phyloP scores from a whole-genome alignment of 2,329 filamentous ascomycete species.

The Colletotrichum sp. region DNA sequence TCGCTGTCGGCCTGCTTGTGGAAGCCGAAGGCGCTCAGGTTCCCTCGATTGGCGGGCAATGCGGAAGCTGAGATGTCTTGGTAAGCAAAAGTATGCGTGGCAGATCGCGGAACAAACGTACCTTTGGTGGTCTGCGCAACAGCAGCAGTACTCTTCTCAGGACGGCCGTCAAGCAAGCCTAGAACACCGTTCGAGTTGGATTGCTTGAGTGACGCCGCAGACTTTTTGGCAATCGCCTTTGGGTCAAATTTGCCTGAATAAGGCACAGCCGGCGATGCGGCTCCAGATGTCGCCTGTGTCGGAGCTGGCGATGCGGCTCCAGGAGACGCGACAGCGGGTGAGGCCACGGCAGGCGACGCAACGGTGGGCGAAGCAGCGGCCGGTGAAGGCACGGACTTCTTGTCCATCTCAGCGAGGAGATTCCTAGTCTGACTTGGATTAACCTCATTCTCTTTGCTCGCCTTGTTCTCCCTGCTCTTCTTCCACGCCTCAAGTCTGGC shows the following conservation, averaged over 20 bases:
- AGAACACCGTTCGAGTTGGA: constrained; percentile 54
- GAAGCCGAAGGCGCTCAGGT: constrained; percentile 86
- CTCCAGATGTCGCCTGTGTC: constrained; percentile 45
- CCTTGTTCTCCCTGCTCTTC: constrained; percentile 81
- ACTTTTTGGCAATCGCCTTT: constrained; percentile 84
- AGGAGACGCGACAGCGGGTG: constrained; percentile 38
- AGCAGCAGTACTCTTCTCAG: constrained; percentile 35
- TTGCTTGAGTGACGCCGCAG: constrained; percentile 63
- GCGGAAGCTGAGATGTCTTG: constrained; percentile 46
- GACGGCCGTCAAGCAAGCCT: constrained; percentile 50
- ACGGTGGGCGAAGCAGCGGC: constrained; percentile 55
- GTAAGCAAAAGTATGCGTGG: constrained; percentile 26
- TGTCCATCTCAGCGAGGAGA: constrained; percentile 76
- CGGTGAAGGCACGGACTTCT: constrained; percentile 58
- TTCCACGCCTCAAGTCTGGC: constrained; percentile 92
- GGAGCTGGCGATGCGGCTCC: constrained; percentile 25
- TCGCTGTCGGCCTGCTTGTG: constrained; percentile 70
- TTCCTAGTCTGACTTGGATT: constrained; percentile 69
- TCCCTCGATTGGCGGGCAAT: constrained; percentile 71
- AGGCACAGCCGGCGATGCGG: constrained; percentile 57
- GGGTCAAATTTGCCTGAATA: constrained; percentile 86
- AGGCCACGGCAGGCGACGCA: constrained; percentile 51
- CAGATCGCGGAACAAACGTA: constrained; percentile 27
- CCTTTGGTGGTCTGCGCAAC: constrained; percentile 40
- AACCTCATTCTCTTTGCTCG: constrained; percentile 73